These are phyloP conservation scores for Monosporascus sp. DNA, from an alignment of 2,329 filamentous ascomycete species.

Conservation along the genomic window DNA sequence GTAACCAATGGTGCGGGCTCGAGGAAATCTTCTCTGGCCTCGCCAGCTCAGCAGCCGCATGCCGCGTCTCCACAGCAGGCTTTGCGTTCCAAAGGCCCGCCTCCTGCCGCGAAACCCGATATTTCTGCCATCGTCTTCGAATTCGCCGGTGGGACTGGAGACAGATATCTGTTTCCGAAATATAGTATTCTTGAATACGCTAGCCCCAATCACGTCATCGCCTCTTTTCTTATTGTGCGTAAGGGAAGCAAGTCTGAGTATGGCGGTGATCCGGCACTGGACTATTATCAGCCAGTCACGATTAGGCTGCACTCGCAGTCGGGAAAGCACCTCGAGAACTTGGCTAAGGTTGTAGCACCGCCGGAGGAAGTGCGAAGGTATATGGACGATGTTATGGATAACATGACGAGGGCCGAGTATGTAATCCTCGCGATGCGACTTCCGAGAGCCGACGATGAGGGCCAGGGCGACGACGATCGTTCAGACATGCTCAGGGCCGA, in stretches of 20 bases:
- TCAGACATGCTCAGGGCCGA: conserved; percentile 22
- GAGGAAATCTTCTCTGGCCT: conserved; percentile 21
- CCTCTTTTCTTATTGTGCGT: conserved; percentile 72
- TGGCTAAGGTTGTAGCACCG: conserved; percentile 57
- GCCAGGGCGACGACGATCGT: conserved; percentile 23
- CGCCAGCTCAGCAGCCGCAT: conserved; percentile 12
- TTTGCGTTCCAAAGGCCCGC: conserved; percentile 55
- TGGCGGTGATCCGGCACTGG: conserved; percentile 55
- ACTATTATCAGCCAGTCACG: conserved; percentile 73
- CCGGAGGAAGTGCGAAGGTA: conserved; percentile 59
- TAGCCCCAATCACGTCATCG: conserved; percentile 57
- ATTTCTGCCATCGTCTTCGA: conserved; percentile 65
- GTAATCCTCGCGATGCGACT: conserved; percentile 62
- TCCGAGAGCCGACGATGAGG: conserved; percentile 39
- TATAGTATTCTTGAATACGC: conserved; percentile 69
- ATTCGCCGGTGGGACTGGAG: conserved; percentile 61
- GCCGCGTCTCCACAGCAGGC: conserved; percentile 41
- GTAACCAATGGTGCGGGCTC: conserved; percentile 24
- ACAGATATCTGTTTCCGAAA: conserved; percentile 74
- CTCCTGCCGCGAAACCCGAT: conserved; percentile 49
- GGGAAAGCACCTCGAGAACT: conserved; percentile 54
- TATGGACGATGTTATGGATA: conserved; percentile 67
- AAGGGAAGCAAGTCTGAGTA: conserved; percentile 64
- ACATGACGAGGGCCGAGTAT: conserved; percentile 63
- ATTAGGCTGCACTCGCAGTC: conserved; percentile 52